Conservation (phyloP, 2,329 filamentous ascomycete species). For the Nemania abortiva region DNA sequence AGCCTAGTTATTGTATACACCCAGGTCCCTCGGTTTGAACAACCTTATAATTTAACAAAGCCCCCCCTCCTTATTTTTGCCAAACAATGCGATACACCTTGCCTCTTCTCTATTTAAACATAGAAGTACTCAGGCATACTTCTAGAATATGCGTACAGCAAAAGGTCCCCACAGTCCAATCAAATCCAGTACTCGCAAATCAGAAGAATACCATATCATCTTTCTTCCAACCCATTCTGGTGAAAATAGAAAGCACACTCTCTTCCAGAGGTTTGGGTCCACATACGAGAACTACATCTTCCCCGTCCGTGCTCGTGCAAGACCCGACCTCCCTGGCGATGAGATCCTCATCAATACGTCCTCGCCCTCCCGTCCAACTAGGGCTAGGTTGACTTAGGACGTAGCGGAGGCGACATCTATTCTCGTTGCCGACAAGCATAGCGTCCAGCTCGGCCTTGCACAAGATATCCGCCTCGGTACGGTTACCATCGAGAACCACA, state of each 20-base stretch:
- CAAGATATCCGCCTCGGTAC: slow-evolving; percentile 83
- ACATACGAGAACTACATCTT: slow-evolving; percentile 80
- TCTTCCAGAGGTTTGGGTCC: slow-evolving; percentile 82
- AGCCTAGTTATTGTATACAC: no score
- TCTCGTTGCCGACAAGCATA: slow-evolving; percentile 65
- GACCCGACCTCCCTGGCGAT: slow-evolving; percentile 69
- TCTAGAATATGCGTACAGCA: neutral
- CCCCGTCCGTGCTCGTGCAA: slow-evolving; percentile 53
- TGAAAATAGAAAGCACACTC: slow-evolving; percentile 62
- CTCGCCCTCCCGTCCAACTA: slow-evolving; percentile 75
- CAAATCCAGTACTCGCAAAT: neutral
- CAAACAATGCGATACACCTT: no score
- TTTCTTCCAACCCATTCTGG: slow-evolving; percentile 76
- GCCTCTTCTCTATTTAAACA: neutral
- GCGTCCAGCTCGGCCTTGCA: slow-evolving; percentile 78
- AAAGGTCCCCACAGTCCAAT: neutral
- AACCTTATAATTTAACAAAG: no score
- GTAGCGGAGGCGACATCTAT: slow-evolving; percentile 74
- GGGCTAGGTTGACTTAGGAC: slow-evolving; percentile 74
- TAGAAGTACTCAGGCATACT: neutral
- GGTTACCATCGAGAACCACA: slow-evolving; percentile 82
- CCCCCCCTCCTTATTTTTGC: no score
- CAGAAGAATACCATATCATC: slow-evolving; percentile 82
- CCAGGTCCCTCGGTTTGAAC: no score
- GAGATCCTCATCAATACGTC: slow-evolving; percentile 73